Evolutionary conservation across 257 asterid species (phyloP).

Genomic region (Salvia hispanica): DNA sequence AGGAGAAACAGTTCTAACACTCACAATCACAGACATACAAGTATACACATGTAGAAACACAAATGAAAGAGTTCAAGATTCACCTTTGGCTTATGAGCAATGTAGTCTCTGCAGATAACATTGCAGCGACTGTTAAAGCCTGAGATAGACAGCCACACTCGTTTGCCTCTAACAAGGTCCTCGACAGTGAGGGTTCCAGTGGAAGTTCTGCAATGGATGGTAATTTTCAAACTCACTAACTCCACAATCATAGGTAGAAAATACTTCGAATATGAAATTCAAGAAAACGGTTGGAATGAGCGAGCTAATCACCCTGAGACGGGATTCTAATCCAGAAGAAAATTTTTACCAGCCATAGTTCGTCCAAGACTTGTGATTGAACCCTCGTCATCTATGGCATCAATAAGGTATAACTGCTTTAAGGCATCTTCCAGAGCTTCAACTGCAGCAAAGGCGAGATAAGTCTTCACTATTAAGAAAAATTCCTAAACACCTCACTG

Average conservation of each 20-base stretch:
- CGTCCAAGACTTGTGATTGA: slow-evolving; percentile 76
- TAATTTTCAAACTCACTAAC: slow-evolving; percentile 21
- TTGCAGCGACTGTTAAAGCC: slow-evolving; percentile 89
- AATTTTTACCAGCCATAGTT: slow-evolving; percentile 78
- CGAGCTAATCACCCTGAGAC: background rate
- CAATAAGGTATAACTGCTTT: slow-evolving; percentile 80
- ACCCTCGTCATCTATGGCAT: slow-evolving; percentile 90
- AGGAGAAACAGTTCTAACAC: background rate
- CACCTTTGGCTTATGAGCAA: slow-evolving; percentile 76
- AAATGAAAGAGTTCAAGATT: slow-evolving; percentile 4
- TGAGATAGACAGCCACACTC: slow-evolving; percentile 79
- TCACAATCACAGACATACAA: background rate
- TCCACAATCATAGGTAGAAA: background rate
- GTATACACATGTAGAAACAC: slow-evolving; percentile 15
- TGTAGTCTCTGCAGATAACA: slow-evolving; percentile 94
- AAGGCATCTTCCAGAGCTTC: slow-evolving; percentile 94
- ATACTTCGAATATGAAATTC: background rate
- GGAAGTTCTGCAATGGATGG: slow-evolving; percentile 80
- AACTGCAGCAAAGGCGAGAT: slow-evolving; percentile 52
- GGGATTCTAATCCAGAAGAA: slow-evolving; percentile 16
- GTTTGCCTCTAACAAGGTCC: slow-evolving; percentile 93
- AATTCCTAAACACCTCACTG: slow-evolving; percentile 3
- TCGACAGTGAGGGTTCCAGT: slow-evolving; percentile 90
- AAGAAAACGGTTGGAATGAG: slow-evolving; percentile 5
- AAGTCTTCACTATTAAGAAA: slow-evolving; percentile 24